Percentiles rank a stretch among this genome's conserved stretches.
Conservation (phyloP, 192 early-diverging fungal species). For the Mortierella claussenii region DNA sequence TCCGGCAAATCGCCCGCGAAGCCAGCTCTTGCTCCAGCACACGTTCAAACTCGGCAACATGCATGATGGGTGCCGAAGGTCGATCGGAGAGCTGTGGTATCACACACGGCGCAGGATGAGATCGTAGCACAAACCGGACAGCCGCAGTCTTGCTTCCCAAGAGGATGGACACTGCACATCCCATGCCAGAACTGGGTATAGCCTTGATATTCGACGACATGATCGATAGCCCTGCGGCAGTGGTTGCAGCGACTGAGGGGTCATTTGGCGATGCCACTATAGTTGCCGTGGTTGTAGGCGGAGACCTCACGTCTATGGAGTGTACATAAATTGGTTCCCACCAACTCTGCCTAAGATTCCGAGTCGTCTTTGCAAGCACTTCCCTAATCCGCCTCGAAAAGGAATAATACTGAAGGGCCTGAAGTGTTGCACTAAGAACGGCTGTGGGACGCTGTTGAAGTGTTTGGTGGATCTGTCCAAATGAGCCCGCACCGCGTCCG, state of each 20-base stretch:
- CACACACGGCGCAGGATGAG: constrained; percentile 41
- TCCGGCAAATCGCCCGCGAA: constrained; percentile 18
- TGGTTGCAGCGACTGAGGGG: neutral
- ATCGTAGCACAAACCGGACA: constrained; percentile 36
- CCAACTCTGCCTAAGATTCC: constrained; percentile 33
- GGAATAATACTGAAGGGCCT: constrained; percentile 33
- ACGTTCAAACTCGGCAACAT: constrained; percentile 43
- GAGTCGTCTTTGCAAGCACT: constrained; percentile 19
- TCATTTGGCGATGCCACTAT: neutral
- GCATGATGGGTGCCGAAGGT: constrained; percentile 34
- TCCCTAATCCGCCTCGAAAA: constrained; percentile 33
- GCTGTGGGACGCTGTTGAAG: constrained; percentile 32
- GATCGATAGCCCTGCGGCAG: neutral
- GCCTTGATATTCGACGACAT: neutral
- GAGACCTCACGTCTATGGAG: constrained; percentile 28
- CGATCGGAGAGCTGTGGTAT: constrained; percentile 36
- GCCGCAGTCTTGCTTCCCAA: constrained; percentile 19
- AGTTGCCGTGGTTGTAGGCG: no score
- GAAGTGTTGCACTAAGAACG: constrained; percentile 27
- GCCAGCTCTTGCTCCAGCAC: constrained; percentile 36
- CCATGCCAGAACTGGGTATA: constrained; percentile 34
- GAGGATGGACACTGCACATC: constrained; percentile 21
- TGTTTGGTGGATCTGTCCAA: constrained; percentile 44
- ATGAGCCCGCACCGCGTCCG: constrained; percentile 27
- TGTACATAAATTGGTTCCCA: constrained; percentile 38